phyloP scores from a whole-genome alignment of 352 stramenopile genomes.

The Nothophytophthora sp. region DNA sequence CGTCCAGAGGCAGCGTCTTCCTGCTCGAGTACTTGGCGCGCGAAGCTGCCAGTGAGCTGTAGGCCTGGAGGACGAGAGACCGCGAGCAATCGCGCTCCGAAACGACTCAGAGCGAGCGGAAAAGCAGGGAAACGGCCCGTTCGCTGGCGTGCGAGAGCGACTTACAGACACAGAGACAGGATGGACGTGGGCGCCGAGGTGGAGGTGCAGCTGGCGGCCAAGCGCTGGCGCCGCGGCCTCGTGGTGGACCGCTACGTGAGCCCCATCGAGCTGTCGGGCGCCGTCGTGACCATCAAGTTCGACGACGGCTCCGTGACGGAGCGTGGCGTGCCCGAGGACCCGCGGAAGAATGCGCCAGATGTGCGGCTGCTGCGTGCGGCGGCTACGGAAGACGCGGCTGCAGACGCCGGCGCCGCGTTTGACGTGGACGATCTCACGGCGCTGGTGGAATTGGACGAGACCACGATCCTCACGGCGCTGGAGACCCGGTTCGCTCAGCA shows the following conservation, averaged over 20 bases:
- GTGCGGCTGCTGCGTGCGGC: slow-evolving; percentile 27
- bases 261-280: slow-evolving; percentile 47
- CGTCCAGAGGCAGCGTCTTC: too few species aligned
- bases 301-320: slow-evolving; percentile 58
- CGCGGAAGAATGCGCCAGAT: slow-evolving; percentile 21
- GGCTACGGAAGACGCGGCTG: too few species aligned
- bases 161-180: neutral
- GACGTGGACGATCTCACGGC: slow-evolving; percentile 86
- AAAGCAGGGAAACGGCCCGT: neutral
- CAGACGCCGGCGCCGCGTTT: slow-evolving; percentile 25
- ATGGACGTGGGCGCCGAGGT: slow-evolving; percentile 75
- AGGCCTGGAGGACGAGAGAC: too few species aligned
- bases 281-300: slow-evolving; percentile 66
- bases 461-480: slow-evolving; percentile 62
- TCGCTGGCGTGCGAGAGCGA: neutral
- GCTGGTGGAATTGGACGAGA: slow-evolving; percentile 79
- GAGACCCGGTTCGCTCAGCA: slow-evolving; percentile 68
- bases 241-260: slow-evolving; percentile 70
- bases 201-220: slow-evolving; percentile 47
- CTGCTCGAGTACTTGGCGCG: too few species aligned
- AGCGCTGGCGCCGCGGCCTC: slow-evolving; percentile 48
- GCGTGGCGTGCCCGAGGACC: slow-evolving; percentile 43
- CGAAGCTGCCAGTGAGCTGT: too few species aligned
- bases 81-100: too few species aligned
- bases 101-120: neutral